These are phyloP conservation scores for Thelephora terrestris DNA, from an alignment of 1,284 basidiomycete species.

Conservation along the genomic window DNA sequence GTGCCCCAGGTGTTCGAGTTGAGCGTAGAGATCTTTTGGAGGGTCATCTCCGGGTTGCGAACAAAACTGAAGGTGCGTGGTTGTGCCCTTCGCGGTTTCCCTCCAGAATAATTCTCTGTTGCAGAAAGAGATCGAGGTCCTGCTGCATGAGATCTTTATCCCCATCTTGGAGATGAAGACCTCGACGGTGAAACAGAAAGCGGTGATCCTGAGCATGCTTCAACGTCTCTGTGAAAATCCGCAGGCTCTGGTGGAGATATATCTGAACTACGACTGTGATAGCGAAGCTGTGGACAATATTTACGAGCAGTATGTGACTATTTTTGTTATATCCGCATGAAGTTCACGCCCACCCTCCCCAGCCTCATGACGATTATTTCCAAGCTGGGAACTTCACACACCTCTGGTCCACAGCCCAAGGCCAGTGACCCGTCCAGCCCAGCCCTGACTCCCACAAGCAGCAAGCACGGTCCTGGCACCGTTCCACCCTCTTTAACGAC, in stretches of 20 bases:
- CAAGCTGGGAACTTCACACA: conserved; percentile 74
- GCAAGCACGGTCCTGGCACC: conserved; percentile 30
- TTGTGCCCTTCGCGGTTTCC: neutral
- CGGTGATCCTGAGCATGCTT: conserved; percentile 79
- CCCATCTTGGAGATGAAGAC: conserved; percentile 98
- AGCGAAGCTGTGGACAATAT: conserved; percentile 89
- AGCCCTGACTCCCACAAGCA: conserved; percentile 42
- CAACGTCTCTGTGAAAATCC: conserved; percentile 87
- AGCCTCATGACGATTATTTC: conserved; percentile 92
- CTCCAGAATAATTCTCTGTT: neutral
- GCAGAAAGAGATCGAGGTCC: conserved; percentile 98
- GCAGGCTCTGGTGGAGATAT: conserved; percentile 92
- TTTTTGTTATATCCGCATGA: neutral
- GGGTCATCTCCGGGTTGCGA: conserved; percentile 86
- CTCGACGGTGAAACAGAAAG: conserved; percentile 91
- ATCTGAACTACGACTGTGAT: conserved; percentile 97
- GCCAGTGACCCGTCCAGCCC: conserved; percentile 50
- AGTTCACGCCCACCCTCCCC: conserved; percentile 2
- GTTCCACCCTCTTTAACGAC: conserved; percentile 60
- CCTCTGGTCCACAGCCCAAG: conserved; percentile 37
- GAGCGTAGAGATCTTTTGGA: conserved; percentile 98
- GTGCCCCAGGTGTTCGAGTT: conserved; percentile 97
- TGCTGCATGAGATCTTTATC: conserved; percentile 97
- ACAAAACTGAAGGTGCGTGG: conserved; percentile 81
- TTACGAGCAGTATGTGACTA: conserved; percentile 74